These are phyloP conservation scores for Trypanosoma conorhini DNA, from an alignment of 208 protist species.

Conservation along the genomic window DNA sequence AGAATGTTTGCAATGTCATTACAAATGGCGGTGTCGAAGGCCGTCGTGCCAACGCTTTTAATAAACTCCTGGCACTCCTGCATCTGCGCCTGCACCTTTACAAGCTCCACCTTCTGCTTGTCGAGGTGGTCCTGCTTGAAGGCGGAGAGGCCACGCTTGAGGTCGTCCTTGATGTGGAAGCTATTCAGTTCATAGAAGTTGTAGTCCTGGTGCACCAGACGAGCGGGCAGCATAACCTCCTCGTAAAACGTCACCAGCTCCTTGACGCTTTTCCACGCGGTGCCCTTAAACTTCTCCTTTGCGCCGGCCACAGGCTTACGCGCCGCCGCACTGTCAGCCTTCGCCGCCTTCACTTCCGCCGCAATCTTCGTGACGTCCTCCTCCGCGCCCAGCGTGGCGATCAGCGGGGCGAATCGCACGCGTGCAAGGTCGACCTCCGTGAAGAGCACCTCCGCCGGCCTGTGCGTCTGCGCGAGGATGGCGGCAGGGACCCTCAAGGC, in stretches of 20 bases:
- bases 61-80: constrained; percentile 69
- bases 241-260: constrained; percentile 77
- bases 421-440: constrained; percentile 74
- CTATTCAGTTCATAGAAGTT: constrained; percentile 60
- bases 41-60: constrained; percentile 41
- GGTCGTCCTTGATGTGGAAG: constrained; percentile 89
- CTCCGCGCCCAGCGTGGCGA: constrained; percentile 45
- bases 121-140: constrained; percentile 91
- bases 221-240: constrained; percentile 80
- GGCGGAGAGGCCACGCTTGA: constrained; percentile 83
- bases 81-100: constrained; percentile 68
- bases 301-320: constrained; percentile 46
- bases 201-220: constrained; percentile 53
- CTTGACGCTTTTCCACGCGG: constrained; percentile 55
- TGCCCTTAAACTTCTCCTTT: constrained; percentile 68
- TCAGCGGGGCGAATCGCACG: constrained; percentile 55
- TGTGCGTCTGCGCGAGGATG: constrained; percentile 53
- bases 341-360: constrained; percentile 47
- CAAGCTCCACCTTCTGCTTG: constrained; percentile 69
- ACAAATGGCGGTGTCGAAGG: constrained; percentile 73
- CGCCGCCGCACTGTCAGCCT: constrained; percentile 14
- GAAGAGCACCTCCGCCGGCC: constrained; percentile 54
- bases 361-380: constrained; percentile 66
- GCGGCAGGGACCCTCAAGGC: constrained; percentile 50
- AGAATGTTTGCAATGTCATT: constrained; percentile 91